Evolutionary conservation across 192 early-diverging fungal species (phyloP).

Genomic region (Coemansia sp.): DNA sequence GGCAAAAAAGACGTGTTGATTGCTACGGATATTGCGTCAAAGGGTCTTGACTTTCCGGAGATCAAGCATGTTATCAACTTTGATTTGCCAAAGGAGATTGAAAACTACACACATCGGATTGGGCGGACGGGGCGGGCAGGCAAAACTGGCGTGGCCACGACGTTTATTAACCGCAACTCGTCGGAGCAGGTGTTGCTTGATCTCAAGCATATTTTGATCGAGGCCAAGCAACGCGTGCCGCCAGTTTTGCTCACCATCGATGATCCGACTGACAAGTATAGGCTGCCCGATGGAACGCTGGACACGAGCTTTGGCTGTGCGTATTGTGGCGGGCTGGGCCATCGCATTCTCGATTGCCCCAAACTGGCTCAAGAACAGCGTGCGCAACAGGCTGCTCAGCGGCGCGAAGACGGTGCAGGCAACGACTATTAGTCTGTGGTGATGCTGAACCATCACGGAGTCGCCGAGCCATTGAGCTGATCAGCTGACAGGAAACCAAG

Average conservation of each 20-base stretch:
- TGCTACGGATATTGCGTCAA: conserved; percentile 95
- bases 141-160: conserved; percentile 94
- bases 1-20: conserved; percentile 94
- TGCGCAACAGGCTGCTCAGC: conserved; percentile 37
- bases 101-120: conserved; percentile 97
- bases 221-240: conserved; percentile 92
- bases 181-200: conserved; percentile 93
- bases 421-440: conserved; percentile 20
- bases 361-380: conserved; percentile 74
- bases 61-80: conserved; percentile 99
- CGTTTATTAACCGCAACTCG: conserved; percentile 91
- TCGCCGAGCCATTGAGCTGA: no score
- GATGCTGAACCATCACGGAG: no score
- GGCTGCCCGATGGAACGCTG: conserved; percentile 63
- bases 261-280: conserved; percentile 87
- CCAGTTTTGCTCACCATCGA: conserved; percentile 79
- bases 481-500: no score
- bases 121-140: conserved; percentile 97
- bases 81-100: conserved; percentile 99
- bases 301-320: conserved; percentile 71
- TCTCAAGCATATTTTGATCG: conserved; percentile 86
- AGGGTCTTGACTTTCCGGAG: conserved; percentile 92
- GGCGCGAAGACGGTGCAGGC: conserved; percentile 29
- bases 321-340: conserved; percentile 94
- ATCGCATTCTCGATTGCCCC: conserved; percentile 85